A percentile compares a stretch with the other conserved stretches of the same genome.
phyloP scores from a whole-genome alignment of 345 rosid genomes.

The Eucalyptus regnans region DNA sequence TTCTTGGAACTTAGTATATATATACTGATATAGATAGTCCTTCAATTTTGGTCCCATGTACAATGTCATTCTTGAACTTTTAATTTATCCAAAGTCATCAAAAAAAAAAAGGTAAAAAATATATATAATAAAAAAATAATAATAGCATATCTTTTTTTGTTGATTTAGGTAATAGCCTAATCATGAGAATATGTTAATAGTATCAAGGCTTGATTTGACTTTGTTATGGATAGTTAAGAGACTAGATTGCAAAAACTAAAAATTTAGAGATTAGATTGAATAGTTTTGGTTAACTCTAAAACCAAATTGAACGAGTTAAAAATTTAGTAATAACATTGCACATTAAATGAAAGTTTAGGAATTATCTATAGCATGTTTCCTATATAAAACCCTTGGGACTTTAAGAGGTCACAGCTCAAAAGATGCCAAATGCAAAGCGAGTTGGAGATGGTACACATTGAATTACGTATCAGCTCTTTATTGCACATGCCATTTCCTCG shows the following conservation, averaged over 20 bases:
- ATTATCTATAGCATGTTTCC: fast-evolving
- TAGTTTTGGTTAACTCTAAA: neutral
- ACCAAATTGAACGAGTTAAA: neutral
- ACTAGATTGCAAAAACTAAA: neutral
- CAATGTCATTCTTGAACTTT: neutral
- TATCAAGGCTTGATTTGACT: neutral
- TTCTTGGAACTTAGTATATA: neutral
- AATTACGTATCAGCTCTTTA: neutral
- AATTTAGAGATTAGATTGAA: neutral
- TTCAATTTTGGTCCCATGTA: neutral
- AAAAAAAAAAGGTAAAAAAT: neutral
- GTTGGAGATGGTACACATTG: neutral
- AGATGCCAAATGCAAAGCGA: neutral
- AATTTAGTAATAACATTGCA: neutral
- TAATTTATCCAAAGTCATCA: neutral
- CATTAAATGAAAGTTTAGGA: neutral
- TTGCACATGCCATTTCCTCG: neutral
- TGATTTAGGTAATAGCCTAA: neutral
- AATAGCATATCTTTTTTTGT: neutral
- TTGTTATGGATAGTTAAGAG: neutral
- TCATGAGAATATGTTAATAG: neutral
- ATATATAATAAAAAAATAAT: neutral
- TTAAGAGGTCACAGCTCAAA: neutral
- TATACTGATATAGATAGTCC: neutral
- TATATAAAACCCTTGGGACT: neutral